These are phyloP conservation scores for Hypericum perforatum DNA, from an alignment of 345 rosid genomes.

Conservation along the genomic window DNA sequence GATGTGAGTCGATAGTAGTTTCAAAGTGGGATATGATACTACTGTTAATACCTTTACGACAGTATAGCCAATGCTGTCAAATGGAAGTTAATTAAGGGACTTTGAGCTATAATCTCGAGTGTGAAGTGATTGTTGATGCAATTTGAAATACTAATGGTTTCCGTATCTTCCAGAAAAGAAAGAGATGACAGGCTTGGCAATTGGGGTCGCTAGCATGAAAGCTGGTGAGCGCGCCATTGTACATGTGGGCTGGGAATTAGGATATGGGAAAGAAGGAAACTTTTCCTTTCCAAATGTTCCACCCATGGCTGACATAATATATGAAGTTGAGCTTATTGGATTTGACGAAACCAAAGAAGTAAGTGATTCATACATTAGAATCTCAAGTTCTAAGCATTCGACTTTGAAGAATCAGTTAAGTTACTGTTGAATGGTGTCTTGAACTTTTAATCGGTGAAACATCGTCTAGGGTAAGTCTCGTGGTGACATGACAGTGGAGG, in stretches of 20 bases:
- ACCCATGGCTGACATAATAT: conserved; percentile 74
- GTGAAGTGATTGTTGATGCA: background rate
- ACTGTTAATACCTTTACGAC: too few relatives aligned
- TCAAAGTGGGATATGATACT: too few relatives aligned
- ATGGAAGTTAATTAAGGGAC: too few relatives aligned
- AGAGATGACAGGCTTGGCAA: conserved; percentile 81
- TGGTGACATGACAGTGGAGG: conserved; percentile 96
- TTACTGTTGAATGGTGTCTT: background rate
- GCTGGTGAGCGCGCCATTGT: conserved; percentile 78
- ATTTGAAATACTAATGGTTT: conserved; percentile 4
- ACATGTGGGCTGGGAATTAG: conserved; percentile 84
- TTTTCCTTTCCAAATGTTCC: conserved; percentile 96
- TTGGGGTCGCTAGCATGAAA: conserved; percentile 82
- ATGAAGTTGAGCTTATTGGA: conserved; percentile 93
- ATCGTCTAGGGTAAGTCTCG: conserved; percentile 73
- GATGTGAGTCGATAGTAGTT: too few relatives aligned
- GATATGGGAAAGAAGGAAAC: conserved; percentile 89
- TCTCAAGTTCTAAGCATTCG: background rate
- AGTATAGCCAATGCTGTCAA: too few relatives aligned
- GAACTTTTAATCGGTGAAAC: background rate
- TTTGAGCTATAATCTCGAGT: too few relatives aligned
- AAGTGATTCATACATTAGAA: conserved; percentile 21
- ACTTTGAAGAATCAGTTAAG: background rate
- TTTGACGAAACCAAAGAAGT: conserved; percentile 91
- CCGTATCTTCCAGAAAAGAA: conserved; percentile 56